phyloP scores from a whole-genome alignment of 2,329 filamentous ascomycete genomes.

The Myotisia sp. region DNA sequence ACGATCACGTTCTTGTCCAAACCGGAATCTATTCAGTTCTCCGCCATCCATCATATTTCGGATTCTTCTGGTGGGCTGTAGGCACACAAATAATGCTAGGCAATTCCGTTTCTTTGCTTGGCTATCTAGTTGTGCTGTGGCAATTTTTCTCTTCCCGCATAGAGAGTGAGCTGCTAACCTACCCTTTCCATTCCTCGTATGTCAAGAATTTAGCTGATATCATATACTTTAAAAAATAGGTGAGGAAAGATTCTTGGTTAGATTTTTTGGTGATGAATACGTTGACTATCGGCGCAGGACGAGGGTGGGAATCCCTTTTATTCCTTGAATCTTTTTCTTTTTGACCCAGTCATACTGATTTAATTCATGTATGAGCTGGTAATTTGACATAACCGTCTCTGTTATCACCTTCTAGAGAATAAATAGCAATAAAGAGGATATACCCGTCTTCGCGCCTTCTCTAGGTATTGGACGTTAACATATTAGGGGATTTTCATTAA shows the following conservation, averaged over 20 bases:
- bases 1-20: conserved; percentile 69
- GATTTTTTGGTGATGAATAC: conserved; percentile 79
- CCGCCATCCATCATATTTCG: conserved; percentile 88
- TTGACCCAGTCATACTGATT: too few species aligned
- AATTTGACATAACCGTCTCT: too few species aligned
- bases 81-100: conserved; percentile 84
- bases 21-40: conserved; percentile 61
- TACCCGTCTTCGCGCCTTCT: too few species aligned
- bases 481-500: too few species aligned
- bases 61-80: conserved; percentile 97
- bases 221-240: conserved; percentile 32
- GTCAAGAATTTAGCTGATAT: conserved; percentile 1
- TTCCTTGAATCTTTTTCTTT: conserved; percentile 30
- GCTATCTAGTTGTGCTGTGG: conserved; percentile 65
- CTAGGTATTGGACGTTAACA: too few species aligned
- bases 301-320: conserved; percentile 67
- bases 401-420: too few species aligned
- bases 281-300: conserved; percentile 56
- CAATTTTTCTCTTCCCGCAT: conserved; percentile 69
- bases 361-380: too few species aligned
- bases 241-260: conserved; percentile 64
- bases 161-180: conserved; percentile 34
- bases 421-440: too few species aligned
- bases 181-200: neutral
- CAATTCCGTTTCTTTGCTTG: conserved; percentile 63